Base-by-base conservation (phyloP, 805 yeast species). In the Myxozyma melibiosi region DNA sequence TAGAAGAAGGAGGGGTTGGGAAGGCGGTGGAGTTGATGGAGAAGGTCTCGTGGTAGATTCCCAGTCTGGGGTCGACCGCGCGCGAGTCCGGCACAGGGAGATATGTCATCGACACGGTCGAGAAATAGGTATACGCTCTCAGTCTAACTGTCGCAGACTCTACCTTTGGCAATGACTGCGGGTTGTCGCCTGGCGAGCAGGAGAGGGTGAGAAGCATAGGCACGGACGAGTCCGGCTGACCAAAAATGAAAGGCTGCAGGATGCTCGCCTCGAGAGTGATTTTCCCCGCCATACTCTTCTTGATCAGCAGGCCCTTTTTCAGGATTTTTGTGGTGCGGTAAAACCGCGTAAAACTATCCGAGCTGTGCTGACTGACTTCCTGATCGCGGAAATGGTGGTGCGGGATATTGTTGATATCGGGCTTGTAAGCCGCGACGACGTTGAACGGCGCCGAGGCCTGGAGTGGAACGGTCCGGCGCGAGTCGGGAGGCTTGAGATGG, bases 61-160 rank as follows among this genome's bases (percentile, higher is more conserved):
- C 60, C 11, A 58, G 46, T 11, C 31, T 39, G 3, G 60, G 50
- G 24, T 58, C 60, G 6, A 43, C 22, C 37, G 25, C 40, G 9
- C 51, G 34, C 13, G 60, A 55, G n/a, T 51, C 45, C 13, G 59
- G 60, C 6, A 38, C 43, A 6, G 63, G 63, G 8, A 58, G 25
- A 42, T 55, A 55, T 3, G 51, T 38, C 51, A 58, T 39, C 3
- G 56, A 20, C 18, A 18, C 39, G 2, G 57, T 46, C 30, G 27
- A 30, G 35, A 42, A 58, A 43, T 33, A 58, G 2, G 63, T 58
- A 31, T 43, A 31, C 1, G 33, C 57, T 11, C 55, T 44, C 4
- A 58, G 47, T 20, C 47, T 51, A 28, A 55, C 57, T 14, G 25
- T 7, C 14, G 47, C 51, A 8, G 60, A 55, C 16, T 58, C 60